Conservation (phyloP, 805 yeast genomes). For the Wickerhamiella musiphila region DNA sequence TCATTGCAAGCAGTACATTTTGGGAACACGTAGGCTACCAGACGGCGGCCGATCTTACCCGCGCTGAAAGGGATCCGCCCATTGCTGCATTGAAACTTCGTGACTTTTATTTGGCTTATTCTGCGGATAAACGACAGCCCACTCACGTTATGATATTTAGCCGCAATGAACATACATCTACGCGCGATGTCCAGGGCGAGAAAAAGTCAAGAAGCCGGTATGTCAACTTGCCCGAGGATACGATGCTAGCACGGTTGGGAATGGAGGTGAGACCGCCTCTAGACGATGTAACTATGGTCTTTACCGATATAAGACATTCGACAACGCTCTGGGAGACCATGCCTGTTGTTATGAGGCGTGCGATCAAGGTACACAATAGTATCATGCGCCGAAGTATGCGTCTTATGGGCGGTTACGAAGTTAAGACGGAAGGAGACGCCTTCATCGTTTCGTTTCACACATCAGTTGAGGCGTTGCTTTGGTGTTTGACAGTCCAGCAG, state of each 20-base stretch:
- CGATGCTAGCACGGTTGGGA: slow-evolving; percentile 63
- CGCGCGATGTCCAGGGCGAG: neutral
- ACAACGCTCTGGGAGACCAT: slow-evolving; percentile 85
- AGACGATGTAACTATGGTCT: slow-evolving; percentile 87
- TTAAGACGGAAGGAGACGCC: slow-evolving; percentile 98
- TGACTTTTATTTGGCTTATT: slow-evolving; percentile 88
- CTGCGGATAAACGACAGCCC: slow-evolving; percentile 60
- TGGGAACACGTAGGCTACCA: slow-evolving; percentile 78
- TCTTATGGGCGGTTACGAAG: slow-evolving; percentile 93
- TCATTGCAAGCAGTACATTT: slow-evolving; percentile 64
- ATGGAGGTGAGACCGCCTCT: slow-evolving; percentile 82
- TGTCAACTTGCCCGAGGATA: slow-evolving; percentile 45
- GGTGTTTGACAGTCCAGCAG: slow-evolving; percentile 89
- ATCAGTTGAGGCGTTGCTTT: slow-evolving; percentile 71
- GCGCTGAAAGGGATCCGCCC: slow-evolving; percentile 74
- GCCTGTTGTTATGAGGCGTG: slow-evolving; percentile 78
- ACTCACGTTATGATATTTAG: slow-evolving; percentile 60
- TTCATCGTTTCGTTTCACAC: slow-evolving; percentile 95
- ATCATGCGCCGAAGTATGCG: slow-evolving; percentile 88
- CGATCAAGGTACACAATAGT: slow-evolving; percentile 84
- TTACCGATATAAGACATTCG: slow-evolving; percentile 92
- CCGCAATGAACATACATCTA: neutral
- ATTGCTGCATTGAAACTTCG: slow-evolving; percentile 82
- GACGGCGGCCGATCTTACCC: slow-evolving; percentile 76
- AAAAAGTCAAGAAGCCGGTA: slow-evolving; percentile 32